phyloP scores from a whole-genome alignment of 441 rosid species.

The Codiaeum variegatum region DNA sequence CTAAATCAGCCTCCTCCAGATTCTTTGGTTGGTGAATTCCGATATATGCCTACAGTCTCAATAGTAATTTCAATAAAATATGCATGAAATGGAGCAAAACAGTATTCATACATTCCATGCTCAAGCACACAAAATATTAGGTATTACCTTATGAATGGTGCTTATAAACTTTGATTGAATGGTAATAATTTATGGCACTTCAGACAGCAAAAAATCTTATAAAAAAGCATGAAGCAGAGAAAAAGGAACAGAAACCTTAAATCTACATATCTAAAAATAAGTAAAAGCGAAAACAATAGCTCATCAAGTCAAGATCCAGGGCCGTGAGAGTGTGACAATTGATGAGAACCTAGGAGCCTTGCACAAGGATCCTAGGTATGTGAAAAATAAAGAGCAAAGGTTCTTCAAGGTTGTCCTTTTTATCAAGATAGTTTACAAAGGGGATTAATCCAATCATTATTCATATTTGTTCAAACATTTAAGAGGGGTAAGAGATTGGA shows the following conservation, averaged over 20 bases:
- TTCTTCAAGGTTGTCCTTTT: too few relatives aligned
- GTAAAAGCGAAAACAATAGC: neutral
- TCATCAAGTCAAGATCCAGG: neutral
- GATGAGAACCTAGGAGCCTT: too few relatives aligned
- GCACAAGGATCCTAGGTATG: too few relatives aligned
- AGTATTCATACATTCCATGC: neutral
- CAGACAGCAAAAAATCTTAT: neutral
- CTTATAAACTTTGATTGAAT: neutral
- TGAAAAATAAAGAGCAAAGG: too few relatives aligned
- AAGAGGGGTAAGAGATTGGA: too few relatives aligned
- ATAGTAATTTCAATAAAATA: slow-evolving; percentile 18
- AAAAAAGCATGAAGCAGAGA: neutral
- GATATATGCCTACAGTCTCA: slow-evolving; percentile 62
- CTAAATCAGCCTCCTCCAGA: slow-evolving; percentile 80
- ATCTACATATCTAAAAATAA: neutral
- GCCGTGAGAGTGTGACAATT: neutral
- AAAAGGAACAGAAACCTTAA: neutral
- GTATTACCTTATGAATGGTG: neutral
- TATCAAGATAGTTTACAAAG: too few relatives aligned
- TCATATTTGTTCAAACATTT: too few relatives aligned
- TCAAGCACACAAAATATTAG: neutral
- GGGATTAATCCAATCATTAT: too few relatives aligned
- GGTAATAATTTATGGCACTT: neutral
- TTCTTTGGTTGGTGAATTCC: slow-evolving; percentile 88
- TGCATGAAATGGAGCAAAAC: slow-evolving; percentile 14